Evolutionary conservation across 2,329 filamentous ascomycete species (phyloP), one percentile per base, ranked within the genome.

Genomic region (Clonostachys sp.): DNA sequence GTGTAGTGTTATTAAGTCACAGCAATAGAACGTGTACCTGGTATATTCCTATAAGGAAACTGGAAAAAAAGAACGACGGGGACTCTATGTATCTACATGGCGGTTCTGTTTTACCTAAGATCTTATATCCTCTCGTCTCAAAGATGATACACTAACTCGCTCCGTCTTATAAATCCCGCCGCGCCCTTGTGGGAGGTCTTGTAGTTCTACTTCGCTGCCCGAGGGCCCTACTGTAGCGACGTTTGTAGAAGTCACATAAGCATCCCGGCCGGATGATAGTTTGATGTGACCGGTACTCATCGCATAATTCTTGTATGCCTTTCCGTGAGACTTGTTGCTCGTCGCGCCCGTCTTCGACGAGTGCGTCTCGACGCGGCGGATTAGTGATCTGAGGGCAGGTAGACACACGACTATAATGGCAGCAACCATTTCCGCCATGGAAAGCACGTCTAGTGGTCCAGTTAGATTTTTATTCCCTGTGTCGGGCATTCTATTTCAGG

Each of bases 321-420:
- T 30, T 30, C 24, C 24, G 24, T 30, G 24, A 30, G 24, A 30
- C 9, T 30, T 30, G 24, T 10, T 30, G 24, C 50, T 48, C 5
- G 40, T 48, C 10, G 42, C 49, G 35, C 48, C 48, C 24, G 43
- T 43, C 12, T 40, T 34, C 13, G 45, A 45, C 17, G 52, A 46
- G 5, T 45, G 48, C 17, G 49, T 18, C 14, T 51, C 52, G 35
- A 50, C 46, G 16, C 48, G 50, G 17, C 50, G 50, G 30, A 55
- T 45, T 33, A 55, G 53, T 6, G 53, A 50, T 41, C 54, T 55
- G 35, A 55, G 51, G 6, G 52, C 50, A 4, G 53, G 53, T 5
- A 55, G 46, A 14, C 50, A 55, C 5, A 55, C 53, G 6, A 55
- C 53, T 17, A 54, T 50, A 38, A 55, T 55, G 45, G 53, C 53